Percentiles rank a stretch among this genome's conserved stretches.
These are phyloP conservation scores for Candida chauliodis DNA, from an alignment of 805 yeast species.

Conservation along the genomic window DNA sequence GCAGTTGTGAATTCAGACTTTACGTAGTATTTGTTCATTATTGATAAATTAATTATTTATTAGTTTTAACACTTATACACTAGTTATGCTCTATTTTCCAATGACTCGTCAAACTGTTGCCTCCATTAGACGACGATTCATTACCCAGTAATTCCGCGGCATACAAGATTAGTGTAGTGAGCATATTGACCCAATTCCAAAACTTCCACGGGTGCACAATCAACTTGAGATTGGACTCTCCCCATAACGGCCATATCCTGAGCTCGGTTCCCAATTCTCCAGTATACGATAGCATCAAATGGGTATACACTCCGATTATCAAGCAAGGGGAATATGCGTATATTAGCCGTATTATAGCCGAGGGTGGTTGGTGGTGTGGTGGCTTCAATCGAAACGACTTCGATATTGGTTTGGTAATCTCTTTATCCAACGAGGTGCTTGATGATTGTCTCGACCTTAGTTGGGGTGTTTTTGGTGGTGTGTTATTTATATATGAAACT, in stretches of 20 bases:
- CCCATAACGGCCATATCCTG: constrained; percentile 61
- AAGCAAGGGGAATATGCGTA: constrained; percentile 93
- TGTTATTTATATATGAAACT: constrained; percentile 30
- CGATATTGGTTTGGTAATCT: not conserved
- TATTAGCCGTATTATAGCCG: constrained; percentile 40
- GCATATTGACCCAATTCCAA: constrained; percentile 96
- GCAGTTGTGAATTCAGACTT: too few species aligned
- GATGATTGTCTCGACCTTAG: constrained; percentile 33
- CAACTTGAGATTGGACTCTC: constrained; percentile 26
- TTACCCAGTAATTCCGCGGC: constrained; percentile 65
- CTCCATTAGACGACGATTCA: constrained; percentile 23
- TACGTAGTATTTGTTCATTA: too few species aligned
- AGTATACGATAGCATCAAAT: constrained; percentile 83
- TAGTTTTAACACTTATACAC: not conserved
- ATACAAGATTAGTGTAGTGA: constrained; percentile 74
- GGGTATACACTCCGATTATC: constrained; percentile 92
- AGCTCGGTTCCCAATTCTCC: constrained; percentile 67
- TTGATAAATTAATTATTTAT: too few species aligned
- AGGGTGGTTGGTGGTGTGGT: constrained; percentile 20
- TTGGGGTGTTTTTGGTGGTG: constrained; percentile 42
- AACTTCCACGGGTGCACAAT: constrained; percentile 80
- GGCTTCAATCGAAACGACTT: constrained; percentile 12
- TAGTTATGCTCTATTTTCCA: constrained; percentile 33
- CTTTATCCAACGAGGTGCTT: constrained; percentile 18
- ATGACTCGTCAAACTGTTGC: constrained; percentile 39